Base-by-base conservation (phyloP, 2,329 filamentous ascomycete species). In the Neoascochyta sp. region DNA sequence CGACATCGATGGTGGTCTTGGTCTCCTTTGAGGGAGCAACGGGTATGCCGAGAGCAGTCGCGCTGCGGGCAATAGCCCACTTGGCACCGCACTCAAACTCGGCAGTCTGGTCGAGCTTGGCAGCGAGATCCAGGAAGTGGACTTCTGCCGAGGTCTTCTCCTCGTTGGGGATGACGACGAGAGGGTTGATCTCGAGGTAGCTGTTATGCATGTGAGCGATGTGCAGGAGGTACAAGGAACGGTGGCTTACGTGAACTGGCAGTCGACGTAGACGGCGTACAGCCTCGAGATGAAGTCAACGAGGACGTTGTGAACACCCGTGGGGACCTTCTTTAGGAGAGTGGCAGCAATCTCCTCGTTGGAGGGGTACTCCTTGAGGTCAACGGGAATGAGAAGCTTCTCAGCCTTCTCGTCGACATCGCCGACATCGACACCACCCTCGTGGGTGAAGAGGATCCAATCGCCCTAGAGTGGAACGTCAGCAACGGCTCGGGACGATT, bases 391-490 rank as follows among this genome's bases (percentile, higher is more conserved):
- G 63, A 98, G 74, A 45, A 98, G 79, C 83, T 96, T 98, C 80
- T 96, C 87, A 45, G 92, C 92, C 78, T 98, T 98, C 47, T 81
- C 88, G 61, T 98, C 92, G 50, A 98, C 92, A 80, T 98, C 92
- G 66, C 92, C 92, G 57, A 98, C 92, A 70, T 98, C 92, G 52
- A 98, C 89, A 84, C 92, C 92, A 76, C 92, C 92, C 73, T 98
- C 92, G 73, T 98, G 88, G 60, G 90, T 95, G 77, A 98, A 98
- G 62, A 98, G 86, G 64, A 98, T 95, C 88, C 89, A 96, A 71
- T 98, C 92, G 63, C 92, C 92, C 92, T 96, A 65, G 42, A 43
- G 36, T 40, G 45, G 40, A 45, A 39, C 28, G 52, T 63, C 48
- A 66, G 64, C 43, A 22, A 35, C 16, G 24, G 51, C 34, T 46